phyloP scores from a whole-genome alignment of 257 asterid genomes.

The Gentiana dahurica region DNA sequence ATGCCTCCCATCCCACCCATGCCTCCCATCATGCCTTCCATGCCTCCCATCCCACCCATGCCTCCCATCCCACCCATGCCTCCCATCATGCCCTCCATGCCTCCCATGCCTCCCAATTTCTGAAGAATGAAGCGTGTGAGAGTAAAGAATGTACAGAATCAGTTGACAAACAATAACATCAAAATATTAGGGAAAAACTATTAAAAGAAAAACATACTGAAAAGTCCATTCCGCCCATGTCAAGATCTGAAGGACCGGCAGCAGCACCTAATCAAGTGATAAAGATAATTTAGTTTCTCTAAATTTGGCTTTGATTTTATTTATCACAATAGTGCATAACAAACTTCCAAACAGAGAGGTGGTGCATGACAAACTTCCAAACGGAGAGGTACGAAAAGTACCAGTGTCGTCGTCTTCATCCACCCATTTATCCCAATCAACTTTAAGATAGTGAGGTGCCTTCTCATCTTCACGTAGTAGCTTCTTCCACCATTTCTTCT shows the following conservation, averaged over 20 bases:
- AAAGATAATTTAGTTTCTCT: background rate
- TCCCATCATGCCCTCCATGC: constrained; percentile 27
- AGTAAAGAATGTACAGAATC: constrained; percentile 11
- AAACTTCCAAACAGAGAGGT: background rate
- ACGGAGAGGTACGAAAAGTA: constrained; percentile 1
- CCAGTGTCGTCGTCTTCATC: constrained; percentile 87
- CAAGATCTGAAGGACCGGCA: constrained; percentile 41
- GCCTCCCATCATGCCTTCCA: background rate
- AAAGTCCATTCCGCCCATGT: constrained; percentile 85
- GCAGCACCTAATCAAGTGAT: constrained; percentile 30
- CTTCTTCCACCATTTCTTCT: constrained; percentile 78
- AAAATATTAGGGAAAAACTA: background rate
- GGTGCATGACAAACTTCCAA: background rate
- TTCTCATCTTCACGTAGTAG: constrained; percentile 62
- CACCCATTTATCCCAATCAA: constrained; percentile 96
- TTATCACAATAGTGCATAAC: background rate
- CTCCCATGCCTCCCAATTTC: constrained; percentile 67
- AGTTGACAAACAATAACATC: background rate
- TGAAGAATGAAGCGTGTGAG: constrained; percentile 12
- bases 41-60: constrained; percentile 16
- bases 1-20: constrained; percentile 21
- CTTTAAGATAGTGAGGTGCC: constrained; percentile 75
- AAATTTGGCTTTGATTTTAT: background rate
- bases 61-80: constrained; percentile 32
- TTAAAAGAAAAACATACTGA: constrained; percentile 34